Base-by-base conservation (phyloP, 23 red algal genomes). In the Gracilaria domingensis region DNA sequence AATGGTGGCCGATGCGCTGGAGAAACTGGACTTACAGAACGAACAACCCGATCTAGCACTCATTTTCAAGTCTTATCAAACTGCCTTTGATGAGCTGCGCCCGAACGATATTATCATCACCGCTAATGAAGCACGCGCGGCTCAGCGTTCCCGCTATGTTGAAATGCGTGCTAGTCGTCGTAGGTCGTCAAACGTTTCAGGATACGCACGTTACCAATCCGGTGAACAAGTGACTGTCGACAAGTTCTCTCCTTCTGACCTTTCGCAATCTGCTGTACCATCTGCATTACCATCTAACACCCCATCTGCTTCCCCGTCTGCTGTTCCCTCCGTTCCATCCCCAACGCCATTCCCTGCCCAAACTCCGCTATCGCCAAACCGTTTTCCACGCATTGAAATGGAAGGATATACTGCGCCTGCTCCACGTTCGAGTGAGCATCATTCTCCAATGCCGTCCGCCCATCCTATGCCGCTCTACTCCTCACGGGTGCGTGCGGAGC, bases 1-100 rank as follows among this genome's bases (percentile, higher is more conserved):
- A 77, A 81, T 90, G 73, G 87, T 90, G 7, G 87, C 73, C 20
- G 87, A 90, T 25, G 87, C 57, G 1, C 66, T 90, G 20, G 39
- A 80, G 45, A 77, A 77, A 20, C 72, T 77, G 1, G 72, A 77
- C 34, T 50, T 77, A 30, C 72, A 77, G 72, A 77, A 77, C 28
- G 72, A 77, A 50, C 72, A 51, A 77, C 72, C 72, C 9, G 72
- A 77, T 77, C 72, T 77, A 40, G 72, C 72, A 8, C 45, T 77
- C n/a, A 77, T 77, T 37, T 77, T 77, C 42, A 77, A 77, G 23
- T 77, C 72, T 14, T 23, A 30, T 29, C 72, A 77, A 77, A 77
- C 38, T 50, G 72, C 72, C 45, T 77, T 77, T 50, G 72, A 77
- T 35, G 72, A 77, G 50, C 42, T 77, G 7, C 45, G 45, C 30